Conservation (phyloP, 2,329 filamentous ascomycete species). For the Decorospora gaudefroyi region DNA sequence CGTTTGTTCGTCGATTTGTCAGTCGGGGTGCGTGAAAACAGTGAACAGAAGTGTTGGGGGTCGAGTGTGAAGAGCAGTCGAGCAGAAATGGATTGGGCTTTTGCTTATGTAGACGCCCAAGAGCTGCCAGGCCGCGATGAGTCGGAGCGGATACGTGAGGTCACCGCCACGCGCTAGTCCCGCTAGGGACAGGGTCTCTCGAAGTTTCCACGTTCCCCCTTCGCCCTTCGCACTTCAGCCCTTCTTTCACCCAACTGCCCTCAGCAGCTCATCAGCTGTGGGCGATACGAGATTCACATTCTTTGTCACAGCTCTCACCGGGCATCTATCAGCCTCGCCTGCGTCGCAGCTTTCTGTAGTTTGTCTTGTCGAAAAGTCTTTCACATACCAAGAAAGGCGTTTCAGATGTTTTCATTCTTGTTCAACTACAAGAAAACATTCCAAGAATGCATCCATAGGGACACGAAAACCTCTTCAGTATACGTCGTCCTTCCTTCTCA, state of each 20-base stretch:
- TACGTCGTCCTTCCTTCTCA: constrained; percentile 38
- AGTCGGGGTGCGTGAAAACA: constrained; percentile 1
- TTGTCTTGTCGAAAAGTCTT: background rate
- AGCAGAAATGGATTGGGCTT: constrained; percentile 9
- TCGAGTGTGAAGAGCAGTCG: constrained; percentile 7
- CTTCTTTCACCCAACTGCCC: constrained; percentile 14
- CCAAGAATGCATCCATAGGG: too few species aligned
- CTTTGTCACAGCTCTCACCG: constrained; percentile 1
- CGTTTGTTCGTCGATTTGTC: constrained; percentile 16
- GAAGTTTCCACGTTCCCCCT: constrained; percentile 28
- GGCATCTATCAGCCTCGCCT: too few species aligned
- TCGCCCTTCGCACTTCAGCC: constrained; percentile 13
- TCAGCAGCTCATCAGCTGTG: background rate
- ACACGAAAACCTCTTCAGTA: constrained; percentile 36
- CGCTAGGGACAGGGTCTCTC: constrained; percentile 21
- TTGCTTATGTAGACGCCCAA: constrained; percentile 20
- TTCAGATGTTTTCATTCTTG: too few species aligned
- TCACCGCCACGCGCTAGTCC: constrained; percentile 29
- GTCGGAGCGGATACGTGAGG: constrained; percentile 26
- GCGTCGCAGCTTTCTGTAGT: too few species aligned
- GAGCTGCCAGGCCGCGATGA: constrained; percentile 22
- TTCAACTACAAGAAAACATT: too few species aligned
- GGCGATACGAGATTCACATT: constrained; percentile 11
- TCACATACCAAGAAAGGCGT: background rate
- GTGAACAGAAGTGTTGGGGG: background rate